These are phyloP conservation scores for Cornus florida DNA, from an alignment of 148 eudicot species.

Conservation along the genomic window DNA sequence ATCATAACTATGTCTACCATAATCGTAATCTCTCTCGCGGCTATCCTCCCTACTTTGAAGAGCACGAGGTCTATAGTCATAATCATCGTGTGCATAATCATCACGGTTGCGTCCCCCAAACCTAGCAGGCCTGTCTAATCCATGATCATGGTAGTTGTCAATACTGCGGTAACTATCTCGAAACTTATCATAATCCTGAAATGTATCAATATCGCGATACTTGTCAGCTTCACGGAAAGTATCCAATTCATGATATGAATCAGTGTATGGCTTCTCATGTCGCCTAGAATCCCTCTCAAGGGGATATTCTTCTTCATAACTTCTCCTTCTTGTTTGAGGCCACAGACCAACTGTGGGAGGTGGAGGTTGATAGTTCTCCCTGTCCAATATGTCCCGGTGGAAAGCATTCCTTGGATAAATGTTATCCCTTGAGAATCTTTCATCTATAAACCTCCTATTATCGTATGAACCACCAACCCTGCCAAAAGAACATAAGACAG, in stretches of 20 bases:
- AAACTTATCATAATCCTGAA: constrained; percentile 31
- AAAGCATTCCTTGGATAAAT: constrained; percentile 61
- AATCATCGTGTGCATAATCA: constrained; percentile 72
- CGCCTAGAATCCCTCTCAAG: constrained; percentile 76
- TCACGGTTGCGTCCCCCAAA: constrained; percentile 68
- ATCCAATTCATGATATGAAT: constrained; percentile 63
- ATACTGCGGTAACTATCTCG: constrained; percentile 27
- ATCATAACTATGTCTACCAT: constrained; percentile 83
- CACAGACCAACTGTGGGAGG: constrained; percentile 63
- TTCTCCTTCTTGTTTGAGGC: constrained; percentile 80
- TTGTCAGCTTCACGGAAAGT: constrained; percentile 43
- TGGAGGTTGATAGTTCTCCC: constrained; percentile 68
- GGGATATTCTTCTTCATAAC: constrained; percentile 81
- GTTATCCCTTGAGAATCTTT: constrained; percentile 70
- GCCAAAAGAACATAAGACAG: constrained; percentile 38
- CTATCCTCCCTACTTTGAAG: constrained; percentile 58
- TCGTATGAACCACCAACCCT: constrained; percentile 82
- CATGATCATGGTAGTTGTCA: constrained; percentile 40
- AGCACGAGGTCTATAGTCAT: constrained; percentile 66
- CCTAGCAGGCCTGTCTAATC: constrained; percentile 64
- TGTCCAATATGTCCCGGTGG: constrained; percentile 68
- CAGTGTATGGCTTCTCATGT: constrained; percentile 65
- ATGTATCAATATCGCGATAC: constrained; percentile 40
- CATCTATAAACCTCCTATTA: constrained; percentile 89
- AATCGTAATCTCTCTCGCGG: constrained; percentile 85